Percentiles rank a stretch among this genome's conserved stretches.
These are phyloP conservation scores for Globomyces sp. DNA, from an alignment of 371 early-diverging fungal species.

Conservation along the genomic window DNA sequence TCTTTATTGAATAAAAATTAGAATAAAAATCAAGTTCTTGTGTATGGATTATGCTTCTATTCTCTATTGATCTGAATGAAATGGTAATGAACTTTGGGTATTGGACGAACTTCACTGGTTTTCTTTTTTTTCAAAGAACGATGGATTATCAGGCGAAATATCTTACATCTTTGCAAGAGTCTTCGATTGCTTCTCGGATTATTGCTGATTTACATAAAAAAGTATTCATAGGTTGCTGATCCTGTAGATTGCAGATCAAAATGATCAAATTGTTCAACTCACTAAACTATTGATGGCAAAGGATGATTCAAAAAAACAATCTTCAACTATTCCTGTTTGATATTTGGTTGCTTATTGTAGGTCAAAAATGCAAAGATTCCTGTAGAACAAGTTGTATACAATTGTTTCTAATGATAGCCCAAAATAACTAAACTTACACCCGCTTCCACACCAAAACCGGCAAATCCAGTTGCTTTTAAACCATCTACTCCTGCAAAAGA, in stretches of 20 bases:
- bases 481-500: neutral
- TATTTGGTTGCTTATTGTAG: neutral
- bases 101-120: too few relatives aligned
- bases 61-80: neutral
- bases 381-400: neutral
- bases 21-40: neutral
- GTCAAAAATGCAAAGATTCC: neutral
- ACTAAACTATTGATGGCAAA: conserved; percentile 7
- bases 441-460: too few relatives aligned
- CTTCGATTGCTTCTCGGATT: neutral
- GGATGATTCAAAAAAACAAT: neutral
- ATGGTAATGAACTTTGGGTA: too few relatives aligned
- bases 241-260: neutral
- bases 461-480: too few relatives aligned
- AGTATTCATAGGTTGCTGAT: neutral
- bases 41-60: neutral
- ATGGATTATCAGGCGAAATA: conserved; percentile 8
- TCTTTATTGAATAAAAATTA: neutral
- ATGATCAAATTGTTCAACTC: conserved; percentile 1
- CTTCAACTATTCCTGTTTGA: neutral
- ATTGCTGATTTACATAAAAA: conserved; percentile 7
- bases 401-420: neutral
- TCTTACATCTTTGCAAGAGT: conserved; percentile 4
- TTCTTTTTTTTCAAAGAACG: neutral
- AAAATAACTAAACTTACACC: too few relatives aligned